These are phyloP conservation scores for Aspergillus avenaceus DNA, from an alignment of 495 filamentous ascomycete species.

Conservation along the genomic window DNA sequence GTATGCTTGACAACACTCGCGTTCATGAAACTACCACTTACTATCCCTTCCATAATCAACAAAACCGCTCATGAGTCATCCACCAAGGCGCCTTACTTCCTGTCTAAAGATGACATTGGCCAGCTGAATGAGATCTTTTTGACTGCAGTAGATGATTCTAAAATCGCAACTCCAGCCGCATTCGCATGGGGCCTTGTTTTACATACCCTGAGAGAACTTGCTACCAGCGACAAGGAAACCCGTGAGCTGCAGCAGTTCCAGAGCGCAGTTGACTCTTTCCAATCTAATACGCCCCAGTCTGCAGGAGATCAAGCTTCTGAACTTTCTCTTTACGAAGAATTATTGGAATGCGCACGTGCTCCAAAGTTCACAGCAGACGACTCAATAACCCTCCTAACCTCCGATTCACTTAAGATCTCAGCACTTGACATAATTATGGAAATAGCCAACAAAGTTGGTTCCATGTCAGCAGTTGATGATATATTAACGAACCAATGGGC, in stretches of 20 bases:
- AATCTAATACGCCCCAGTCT: constrained; percentile 33
- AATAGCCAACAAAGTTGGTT: constrained; percentile 43
- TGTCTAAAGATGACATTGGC: constrained; percentile 55
- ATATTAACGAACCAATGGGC: constrained; percentile 36
- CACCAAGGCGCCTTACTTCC: constrained; percentile 53
- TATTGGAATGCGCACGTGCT: constrained; percentile 45
- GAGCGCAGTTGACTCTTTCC: constrained; percentile 53
- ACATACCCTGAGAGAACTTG: constrained; percentile 60
- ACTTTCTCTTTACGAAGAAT: constrained; percentile 45
- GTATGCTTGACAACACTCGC: constrained; percentile 68
- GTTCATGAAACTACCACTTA: constrained; percentile 62
- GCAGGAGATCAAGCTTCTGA: constrained; percentile 25
- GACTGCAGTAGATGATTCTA: constrained; percentile 40
- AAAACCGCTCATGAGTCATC: constrained; percentile 13
- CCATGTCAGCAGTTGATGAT: constrained; percentile 39
- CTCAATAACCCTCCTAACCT: constrained; percentile 44
- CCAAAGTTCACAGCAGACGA: constrained; percentile 39
- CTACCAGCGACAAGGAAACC: constrained; percentile 52
- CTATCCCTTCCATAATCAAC: constrained; percentile 28
- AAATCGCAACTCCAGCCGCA: constrained; percentile 61
- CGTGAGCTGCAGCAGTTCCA: constrained; percentile 61
- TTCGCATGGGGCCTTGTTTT: constrained; percentile 76
- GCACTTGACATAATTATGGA: constrained; percentile 61
- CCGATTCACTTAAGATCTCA: constrained; percentile 47
- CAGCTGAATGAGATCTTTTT: constrained; percentile 62